Conservation (phyloP, 805 yeast genomes). For the Blastobotrys robertii region DNA sequence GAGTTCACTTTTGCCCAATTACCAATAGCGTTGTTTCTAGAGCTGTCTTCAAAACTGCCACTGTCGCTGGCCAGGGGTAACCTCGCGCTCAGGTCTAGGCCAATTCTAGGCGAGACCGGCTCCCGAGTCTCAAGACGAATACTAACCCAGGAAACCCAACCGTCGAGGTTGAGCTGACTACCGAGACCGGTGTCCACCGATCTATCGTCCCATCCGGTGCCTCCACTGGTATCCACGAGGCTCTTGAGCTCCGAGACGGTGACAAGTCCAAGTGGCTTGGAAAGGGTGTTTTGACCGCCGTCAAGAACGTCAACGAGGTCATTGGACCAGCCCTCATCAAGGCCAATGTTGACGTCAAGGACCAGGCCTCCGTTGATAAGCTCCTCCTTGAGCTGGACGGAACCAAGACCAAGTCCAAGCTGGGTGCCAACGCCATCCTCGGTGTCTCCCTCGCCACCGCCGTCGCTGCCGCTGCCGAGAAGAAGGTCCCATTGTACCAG, state of each 20-base stretch:
- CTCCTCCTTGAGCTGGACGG: constrained; percentile 86
- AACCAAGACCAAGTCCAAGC: constrained; percentile 92
- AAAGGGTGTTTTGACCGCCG: constrained; percentile 97
- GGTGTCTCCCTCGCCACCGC: constrained; percentile 98
- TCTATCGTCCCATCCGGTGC: constrained; percentile 99
- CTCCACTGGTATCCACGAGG: constrained; percentile 98
- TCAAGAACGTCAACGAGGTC: constrained; percentile 86
- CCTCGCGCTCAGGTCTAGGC: background rate
- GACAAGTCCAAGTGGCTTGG: constrained; percentile 98
- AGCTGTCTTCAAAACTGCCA: no score
- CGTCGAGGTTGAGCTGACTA: constrained; percentile 93
- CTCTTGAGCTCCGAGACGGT: constrained; percentile 95
- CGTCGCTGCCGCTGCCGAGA: constrained; percentile 97
- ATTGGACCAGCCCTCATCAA: constrained; percentile 89
- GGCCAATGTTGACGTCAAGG: constrained; percentile 71
- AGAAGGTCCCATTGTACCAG: constrained; percentile 84
- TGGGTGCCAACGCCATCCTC: constrained; percentile 97
- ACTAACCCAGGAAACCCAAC: constrained; percentile 67
- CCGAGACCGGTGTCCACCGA: constrained; percentile 90
- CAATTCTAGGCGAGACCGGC: background rate
- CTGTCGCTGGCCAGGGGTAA: background rate
- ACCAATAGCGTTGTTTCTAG: no score
- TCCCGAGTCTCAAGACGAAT: background rate
- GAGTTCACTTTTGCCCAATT: no score
- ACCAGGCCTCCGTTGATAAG: constrained; percentile 81